These are phyloP conservation scores for Atalantia buxifolia DNA, from an alignment of 345 rosid genomes.

Conservation along the genomic window DNA sequence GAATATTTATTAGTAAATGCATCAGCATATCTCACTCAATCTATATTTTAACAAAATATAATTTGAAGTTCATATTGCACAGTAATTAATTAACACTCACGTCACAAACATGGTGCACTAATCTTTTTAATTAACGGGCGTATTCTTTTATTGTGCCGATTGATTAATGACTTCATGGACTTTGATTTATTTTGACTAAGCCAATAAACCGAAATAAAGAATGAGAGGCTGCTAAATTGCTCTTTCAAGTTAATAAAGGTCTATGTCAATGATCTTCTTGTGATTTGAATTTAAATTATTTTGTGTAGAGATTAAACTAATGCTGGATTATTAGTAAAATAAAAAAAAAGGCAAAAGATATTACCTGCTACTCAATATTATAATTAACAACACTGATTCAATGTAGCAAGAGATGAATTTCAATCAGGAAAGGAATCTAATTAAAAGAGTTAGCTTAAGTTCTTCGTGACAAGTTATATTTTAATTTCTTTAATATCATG, in stretches of 20 bases:
- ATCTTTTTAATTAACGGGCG: not conserved
- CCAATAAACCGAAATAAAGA: not conserved
- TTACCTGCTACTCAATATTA: too few species aligned
- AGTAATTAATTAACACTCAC: not conserved
- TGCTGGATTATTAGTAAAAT: too few species aligned
- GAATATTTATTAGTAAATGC: not conserved
- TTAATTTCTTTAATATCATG: not conserved
- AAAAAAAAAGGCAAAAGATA: too few species aligned
- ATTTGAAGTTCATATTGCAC: not conserved
- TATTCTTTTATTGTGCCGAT: not conserved
- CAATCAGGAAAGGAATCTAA: too few species aligned
- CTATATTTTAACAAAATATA: not conserved
- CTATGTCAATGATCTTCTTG: too few species aligned
- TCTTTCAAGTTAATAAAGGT: too few species aligned
- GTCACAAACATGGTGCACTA: constrained; percentile 5
- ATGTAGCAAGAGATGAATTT: too few species aligned
- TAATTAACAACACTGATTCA: too few species aligned
- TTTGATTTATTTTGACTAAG: not conserved
- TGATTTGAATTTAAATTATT: too few species aligned
- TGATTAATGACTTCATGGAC: not conserved
- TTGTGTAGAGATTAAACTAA: too few species aligned
- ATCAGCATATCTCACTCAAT: not conserved
- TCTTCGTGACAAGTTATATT: not conserved
- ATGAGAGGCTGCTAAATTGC: too few species aligned
- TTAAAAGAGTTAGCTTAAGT: not conserved